Conservation (phyloP, 345 rosid genomes). For the Eucalyptus leucophloia region DNA sequence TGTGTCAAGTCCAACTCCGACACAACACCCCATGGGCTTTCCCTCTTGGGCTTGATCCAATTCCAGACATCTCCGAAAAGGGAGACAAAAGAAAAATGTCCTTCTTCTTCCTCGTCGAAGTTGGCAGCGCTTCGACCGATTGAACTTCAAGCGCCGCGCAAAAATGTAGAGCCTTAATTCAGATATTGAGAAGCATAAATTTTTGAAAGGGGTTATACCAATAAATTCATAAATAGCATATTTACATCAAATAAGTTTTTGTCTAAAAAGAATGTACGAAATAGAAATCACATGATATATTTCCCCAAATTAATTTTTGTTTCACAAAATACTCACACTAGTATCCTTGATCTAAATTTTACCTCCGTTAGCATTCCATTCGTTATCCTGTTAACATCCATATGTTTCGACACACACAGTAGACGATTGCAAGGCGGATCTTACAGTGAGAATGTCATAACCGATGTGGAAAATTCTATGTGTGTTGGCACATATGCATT, state of each 20-base stretch:
- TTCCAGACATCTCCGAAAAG: neutral
- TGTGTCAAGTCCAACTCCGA: neutral
- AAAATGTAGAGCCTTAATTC: too few relatives aligned
- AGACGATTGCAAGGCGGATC: neutral
- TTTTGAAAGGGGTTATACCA: too few relatives aligned
- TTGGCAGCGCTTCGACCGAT: neutral
- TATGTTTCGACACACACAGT: fast-evolving
- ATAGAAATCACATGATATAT: neutral
- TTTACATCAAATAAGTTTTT: neutral
- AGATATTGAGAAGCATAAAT: too few relatives aligned
- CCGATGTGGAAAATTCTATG: fast-evolving
- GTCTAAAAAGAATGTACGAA: neutral
- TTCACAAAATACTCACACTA: neutral
- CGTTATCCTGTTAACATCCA: neutral
- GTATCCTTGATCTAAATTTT: fast-evolving
- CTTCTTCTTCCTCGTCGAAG: neutral
- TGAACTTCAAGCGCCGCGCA: neutral
- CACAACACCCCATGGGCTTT: neutral
- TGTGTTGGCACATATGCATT: neutral
- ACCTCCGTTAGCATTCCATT: neutral
- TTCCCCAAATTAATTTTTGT: neutral
- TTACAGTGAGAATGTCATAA: neutral
- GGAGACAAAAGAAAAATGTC: neutral
- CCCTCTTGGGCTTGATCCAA: neutral
- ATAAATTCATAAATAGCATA: too few relatives aligned